Base-by-base conservation (phyloP, 2,329 filamentous ascomycete genomes). In the Aureobasidium sp. region DNA sequence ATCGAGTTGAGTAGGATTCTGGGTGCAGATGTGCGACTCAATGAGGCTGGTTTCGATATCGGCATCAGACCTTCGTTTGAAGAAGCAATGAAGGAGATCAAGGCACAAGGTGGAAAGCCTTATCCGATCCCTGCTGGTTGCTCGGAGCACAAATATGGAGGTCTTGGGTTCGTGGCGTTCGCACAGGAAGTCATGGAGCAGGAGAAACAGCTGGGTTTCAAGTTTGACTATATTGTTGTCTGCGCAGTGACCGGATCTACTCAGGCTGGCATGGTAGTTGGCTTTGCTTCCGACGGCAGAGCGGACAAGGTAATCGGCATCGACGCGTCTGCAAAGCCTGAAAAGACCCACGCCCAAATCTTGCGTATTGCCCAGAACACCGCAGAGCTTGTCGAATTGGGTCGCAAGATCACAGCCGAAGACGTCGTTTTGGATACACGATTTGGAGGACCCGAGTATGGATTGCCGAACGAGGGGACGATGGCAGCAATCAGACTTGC, bases 61-160 rank as follows among this genome's bases (percentile, higher is more conserved):
- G 84, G 84, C 72, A 86, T 89, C 74, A 88, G 68, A 45, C 66
- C 66, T 14, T 66, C 84, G 0, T 78, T 87, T 3, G 77, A 79
- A 55, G 72, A 77, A 1, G 76, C 87, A 3, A 78, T 80, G 45
- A 74, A 80, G 15, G 82, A 86, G 68, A 79, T 86, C 17, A 73
- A 77, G 62, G 71, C 68, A 0, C 70, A 70, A 1, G 87, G 85
- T 0, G 79, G 81, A 41, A 85, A 82, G 70, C 85, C 87, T 0
- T 90, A 89, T 70, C 87, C 87, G 69, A 88, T 90, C 66, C 87
- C 87, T 4, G 86, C 87, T 0, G 87, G 87, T 0, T 87, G 87
- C 1, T 87, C 84, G 0, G 86, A 89, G 70, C 87, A 90, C 70
- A 84, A 85, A 0, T 77, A 89, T 0, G 87, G 87, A 3, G 87